A percentile compares a stretch with the other conserved stretches of the same genome.
These are phyloP conservation scores for Gossypium raimondii DNA, from an alignment of 345 rosid genomes.

Conservation along the genomic window DNA sequence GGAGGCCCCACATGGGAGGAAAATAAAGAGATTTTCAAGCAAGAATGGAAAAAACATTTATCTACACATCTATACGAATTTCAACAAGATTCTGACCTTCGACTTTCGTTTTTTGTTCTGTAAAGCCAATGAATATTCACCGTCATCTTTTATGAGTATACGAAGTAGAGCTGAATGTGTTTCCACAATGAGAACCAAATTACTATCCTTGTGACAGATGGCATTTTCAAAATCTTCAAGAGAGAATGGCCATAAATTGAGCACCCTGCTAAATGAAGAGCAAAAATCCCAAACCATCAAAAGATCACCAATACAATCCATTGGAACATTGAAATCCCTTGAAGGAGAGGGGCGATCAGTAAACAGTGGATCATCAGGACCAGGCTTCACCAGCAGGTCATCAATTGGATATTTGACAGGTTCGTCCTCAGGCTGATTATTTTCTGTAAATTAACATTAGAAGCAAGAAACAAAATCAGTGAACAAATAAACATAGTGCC, in stretches of 20 bases:
- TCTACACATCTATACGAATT: background rate
- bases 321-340: constrained; percentile 69
- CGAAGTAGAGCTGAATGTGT: constrained; percentile 76
- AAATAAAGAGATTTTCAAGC: background rate
- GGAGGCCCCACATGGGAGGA: background rate
- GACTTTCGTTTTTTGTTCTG: constrained; percentile 54
- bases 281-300: constrained; percentile 97
- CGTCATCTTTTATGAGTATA: constrained; percentile 50
- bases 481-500: background rate
- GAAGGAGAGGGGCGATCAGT: constrained; percentile 70
- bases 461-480: constrained; percentile 3
- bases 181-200: constrained; percentile 71
- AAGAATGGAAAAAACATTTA: background rate
- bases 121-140: constrained; percentile 38
- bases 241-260: constrained; percentile 72
- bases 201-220: constrained; percentile 81
- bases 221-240: constrained; percentile 94
- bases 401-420: constrained; percentile 82
- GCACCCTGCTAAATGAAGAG: constrained; percentile 66
- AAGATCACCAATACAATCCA: constrained; percentile 81
- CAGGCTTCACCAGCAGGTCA: constrained; percentile 68
- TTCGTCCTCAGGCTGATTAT: constrained; percentile 33
- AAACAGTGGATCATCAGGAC: constrained; percentile 65
- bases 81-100: constrained; percentile 40
- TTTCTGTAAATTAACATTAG: constrained; percentile 43